phyloP scores from a whole-genome alignment of 1,284 basidiomycete species.

The Fomitiporia mediterranea region DNA sequence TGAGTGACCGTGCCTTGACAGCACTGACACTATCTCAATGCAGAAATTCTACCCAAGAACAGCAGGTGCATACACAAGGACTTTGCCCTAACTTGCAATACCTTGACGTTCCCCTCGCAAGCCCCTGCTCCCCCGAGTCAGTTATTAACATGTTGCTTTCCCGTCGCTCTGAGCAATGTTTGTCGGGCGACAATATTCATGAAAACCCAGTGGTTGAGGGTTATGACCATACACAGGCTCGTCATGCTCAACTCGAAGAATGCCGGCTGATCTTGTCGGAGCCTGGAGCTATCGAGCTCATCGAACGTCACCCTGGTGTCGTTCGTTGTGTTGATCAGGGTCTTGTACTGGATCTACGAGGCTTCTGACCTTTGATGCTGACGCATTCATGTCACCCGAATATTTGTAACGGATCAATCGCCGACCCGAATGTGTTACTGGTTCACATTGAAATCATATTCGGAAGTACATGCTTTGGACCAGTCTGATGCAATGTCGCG shows the following conservation, averaged over 20 bases:
- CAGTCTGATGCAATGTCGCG: too few species aligned
- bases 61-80: background rate
- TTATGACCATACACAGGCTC: background rate
- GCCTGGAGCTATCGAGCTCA: background rate
- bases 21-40: background rate
- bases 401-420: too few species aligned
- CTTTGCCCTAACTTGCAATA: background rate
- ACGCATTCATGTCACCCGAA: background rate
- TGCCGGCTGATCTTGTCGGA: constrained; percentile 2
- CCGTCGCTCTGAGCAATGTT: background rate
- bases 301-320: background rate
- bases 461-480: too few species aligned
- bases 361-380: background rate
- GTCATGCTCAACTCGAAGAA: background rate
- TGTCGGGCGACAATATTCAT: too few species aligned
- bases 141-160: constrained; percentile 2
- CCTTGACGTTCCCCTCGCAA: constrained; percentile 1
- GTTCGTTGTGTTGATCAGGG: background rate
- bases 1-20: background rate
- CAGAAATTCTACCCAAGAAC: background rate
- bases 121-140: background rate
- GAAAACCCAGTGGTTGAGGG: background rate
- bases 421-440: too few species aligned
- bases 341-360: background rate
- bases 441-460: too few species aligned